Conservation (phyloP, 2,329 filamentous ascomycete species). For the Diplodia scrobiculata region DNA sequence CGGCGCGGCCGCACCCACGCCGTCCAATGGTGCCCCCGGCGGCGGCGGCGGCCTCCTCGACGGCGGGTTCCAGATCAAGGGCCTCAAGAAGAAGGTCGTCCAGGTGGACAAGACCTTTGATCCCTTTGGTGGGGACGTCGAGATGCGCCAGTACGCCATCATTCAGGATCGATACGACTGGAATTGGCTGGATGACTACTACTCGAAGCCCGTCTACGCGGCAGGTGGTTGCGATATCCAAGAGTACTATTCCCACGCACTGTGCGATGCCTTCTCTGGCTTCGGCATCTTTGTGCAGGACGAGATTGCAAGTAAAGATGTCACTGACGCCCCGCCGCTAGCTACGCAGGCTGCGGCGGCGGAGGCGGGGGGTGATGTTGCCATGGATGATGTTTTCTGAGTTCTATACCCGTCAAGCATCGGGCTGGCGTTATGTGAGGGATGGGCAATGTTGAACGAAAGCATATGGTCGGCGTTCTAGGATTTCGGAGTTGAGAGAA, state of each 20-base stretch:
- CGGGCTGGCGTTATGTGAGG: background rate
- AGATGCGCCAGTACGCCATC: slow-evolving; percentile 67
- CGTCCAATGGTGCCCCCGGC: slow-evolving; percentile 34
- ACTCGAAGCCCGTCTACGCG: slow-evolving; percentile 65
- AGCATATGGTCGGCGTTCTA: background rate
- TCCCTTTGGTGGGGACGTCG: slow-evolving; percentile 75
- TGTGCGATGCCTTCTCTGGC: slow-evolving; percentile 89
- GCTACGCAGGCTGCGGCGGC: slow-evolving; percentile 48
- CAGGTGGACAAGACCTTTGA: slow-evolving; percentile 78
- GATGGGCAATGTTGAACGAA: background rate
- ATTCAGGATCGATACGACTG: slow-evolving; percentile 72
- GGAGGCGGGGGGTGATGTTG: slow-evolving; percentile 58
- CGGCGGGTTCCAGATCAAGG: slow-evolving; percentile 68
- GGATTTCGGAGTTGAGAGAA: background rate
- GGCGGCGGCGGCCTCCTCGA: slow-evolving; percentile 18
- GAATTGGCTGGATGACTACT: slow-evolving; percentile 68
- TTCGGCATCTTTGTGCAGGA: slow-evolving; percentile 85
- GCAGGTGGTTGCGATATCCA: slow-evolving; percentile 81
- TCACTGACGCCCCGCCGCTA: slow-evolving; percentile 39
- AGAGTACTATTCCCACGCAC: slow-evolving; percentile 77
- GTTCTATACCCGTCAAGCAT: slow-evolving; percentile 17
- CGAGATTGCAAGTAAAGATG: slow-evolving; percentile 56
- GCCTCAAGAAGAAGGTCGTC: slow-evolving; percentile 67
- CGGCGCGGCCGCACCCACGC: slow-evolving; percentile 30
- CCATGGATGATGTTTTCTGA: slow-evolving; percentile 50